Percentiles rank a stretch among this genome's conserved stretches.
These are phyloP conservation scores for Aotearoamyces nothofagi DNA, from an alignment of 2,329 filamentous ascomycete species.

Conservation along the genomic window DNA sequence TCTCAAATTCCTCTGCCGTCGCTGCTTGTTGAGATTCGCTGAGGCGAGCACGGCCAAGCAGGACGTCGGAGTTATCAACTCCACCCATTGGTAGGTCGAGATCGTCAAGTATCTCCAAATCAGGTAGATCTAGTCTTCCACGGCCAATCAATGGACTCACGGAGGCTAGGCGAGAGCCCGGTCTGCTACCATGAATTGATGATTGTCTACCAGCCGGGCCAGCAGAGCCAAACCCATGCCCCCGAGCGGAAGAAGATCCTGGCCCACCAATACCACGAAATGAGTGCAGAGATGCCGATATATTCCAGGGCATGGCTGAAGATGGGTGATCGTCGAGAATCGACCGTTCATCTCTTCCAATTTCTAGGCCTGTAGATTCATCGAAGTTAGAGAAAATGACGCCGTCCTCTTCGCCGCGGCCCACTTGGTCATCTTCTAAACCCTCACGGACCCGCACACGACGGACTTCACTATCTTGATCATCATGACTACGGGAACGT, in stretches of 20 bases:
- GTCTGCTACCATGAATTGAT: slow-evolving; percentile 18
- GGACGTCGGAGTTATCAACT: slow-evolving; percentile 2
- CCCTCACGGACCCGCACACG: slow-evolving; percentile 22
- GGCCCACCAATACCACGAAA: slow-evolving; percentile 12
- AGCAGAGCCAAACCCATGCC: slow-evolving; percentile 18
- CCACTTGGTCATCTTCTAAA: slow-evolving; percentile 20
- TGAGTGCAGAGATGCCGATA: slow-evolving; percentile 31
- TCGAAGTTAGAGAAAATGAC: slow-evolving; percentile 14
- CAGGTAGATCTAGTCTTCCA: slow-evolving; percentile 6
- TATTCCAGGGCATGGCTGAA: slow-evolving; percentile 56
- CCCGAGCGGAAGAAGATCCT: slow-evolving; percentile 23
- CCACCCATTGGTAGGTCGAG: slow-evolving; percentile 9
- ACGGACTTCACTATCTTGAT: slow-evolving; percentile 11
- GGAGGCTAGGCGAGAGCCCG: slow-evolving; percentile 36
- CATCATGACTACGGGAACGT: slow-evolving; percentile 6
- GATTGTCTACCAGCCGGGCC: slow-evolving; percentile 16
- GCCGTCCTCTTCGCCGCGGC: slow-evolving; percentile 19
- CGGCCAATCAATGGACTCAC: slow-evolving; percentile 46
- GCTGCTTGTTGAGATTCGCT: slow-evolving; percentile 13
- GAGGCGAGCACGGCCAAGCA: slow-evolving; percentile 16
- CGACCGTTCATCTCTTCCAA: slow-evolving; percentile 52
- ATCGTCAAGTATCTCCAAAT: slow-evolving; percentile 11
- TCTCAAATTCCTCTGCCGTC: slow-evolving; percentile 25
- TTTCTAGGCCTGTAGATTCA: slow-evolving; percentile 36
- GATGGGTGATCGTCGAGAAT: slow-evolving; percentile 53